phyloP scores from a whole-genome alignment of 2,329 filamentous ascomycete species.

The Emmonsiellopsis sp. region DNA sequence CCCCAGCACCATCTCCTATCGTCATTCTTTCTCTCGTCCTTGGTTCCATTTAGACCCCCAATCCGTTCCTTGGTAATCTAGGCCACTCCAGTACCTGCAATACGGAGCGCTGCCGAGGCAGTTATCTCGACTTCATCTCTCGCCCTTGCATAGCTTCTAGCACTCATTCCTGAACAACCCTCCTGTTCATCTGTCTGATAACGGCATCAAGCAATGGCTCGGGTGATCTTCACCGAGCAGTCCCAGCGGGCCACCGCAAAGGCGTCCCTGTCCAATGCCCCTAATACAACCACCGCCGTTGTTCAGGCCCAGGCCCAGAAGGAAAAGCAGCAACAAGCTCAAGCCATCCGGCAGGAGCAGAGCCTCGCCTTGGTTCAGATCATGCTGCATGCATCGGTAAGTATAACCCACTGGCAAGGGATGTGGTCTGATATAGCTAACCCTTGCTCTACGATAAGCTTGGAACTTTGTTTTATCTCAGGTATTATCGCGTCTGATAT shows the following conservation, averaged over 20 bases:
- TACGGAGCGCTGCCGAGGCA: no score
- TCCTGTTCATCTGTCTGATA: not conserved
- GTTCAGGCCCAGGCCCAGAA: slow-evolving; percentile 6
- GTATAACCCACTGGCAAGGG: slow-evolving; percentile 12
- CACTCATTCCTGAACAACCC: no score
- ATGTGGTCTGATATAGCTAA: slow-evolving; percentile 4
- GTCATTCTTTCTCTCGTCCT: no score
- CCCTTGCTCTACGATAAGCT: slow-evolving; percentile 15
- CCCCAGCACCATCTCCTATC: no score
- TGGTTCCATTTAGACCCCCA: no score
- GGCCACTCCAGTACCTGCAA: no score
- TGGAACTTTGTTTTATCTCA: slow-evolving; percentile 26
- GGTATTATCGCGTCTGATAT: slow-evolving; percentile 11
- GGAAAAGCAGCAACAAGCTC: slow-evolving; percentile 10
- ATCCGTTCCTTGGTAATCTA: no score
- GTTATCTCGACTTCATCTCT: no score
- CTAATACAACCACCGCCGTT: not conserved
- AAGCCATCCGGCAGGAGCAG: slow-evolving; percentile 29
- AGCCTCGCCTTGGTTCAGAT: slow-evolving; percentile 40
- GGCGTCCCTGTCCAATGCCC: not conserved
- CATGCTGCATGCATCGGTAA: slow-evolving; percentile 37
- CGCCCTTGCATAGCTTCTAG: no score
- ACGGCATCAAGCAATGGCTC: not conserved
- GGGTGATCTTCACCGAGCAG: not conserved
- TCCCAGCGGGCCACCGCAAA: not conserved